Base-by-base conservation (phyloP, 305 asterid species). In the Fraxinus sp. region DNA sequence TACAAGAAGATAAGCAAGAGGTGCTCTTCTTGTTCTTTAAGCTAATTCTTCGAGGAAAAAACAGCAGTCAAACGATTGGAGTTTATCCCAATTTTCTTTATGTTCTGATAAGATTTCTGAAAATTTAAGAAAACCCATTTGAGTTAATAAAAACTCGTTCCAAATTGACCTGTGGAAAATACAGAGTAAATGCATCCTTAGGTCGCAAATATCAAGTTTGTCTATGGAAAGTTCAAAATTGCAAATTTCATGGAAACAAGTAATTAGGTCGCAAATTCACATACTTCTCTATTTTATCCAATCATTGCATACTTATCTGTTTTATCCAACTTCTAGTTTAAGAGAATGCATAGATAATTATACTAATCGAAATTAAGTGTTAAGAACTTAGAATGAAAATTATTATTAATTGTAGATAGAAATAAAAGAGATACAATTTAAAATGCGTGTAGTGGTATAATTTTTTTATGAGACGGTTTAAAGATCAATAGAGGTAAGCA, bases 91-190 rank as follows among this genome's bases (percentile, higher is more conserved):
- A 68, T 46, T 14, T 3, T 76, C 37, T 18, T 43, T 37, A 62
- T 26, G 72, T 73, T 43, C 77, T 30, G 82, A 80, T 82, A 35
- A 82, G 88, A 81, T 80, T 85, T 82, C 86, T 39, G 43, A 81
- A 78, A 80, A 7, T 9, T 14, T 57, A 52, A 82, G 84, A 62
- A 74, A 78, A 41, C 79, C 83, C 75, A 55, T 32, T 77, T 35
- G 49, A 46, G 62, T 70, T 55, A 52, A 24, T 24, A 11, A 32
- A 35, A n/a, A 3, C 16, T 9, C 36, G 28, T 52, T 36, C 57
- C 16, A 26, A 62, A 36, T 66, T 28, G 41, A 62, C 41, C 9
- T n/a, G n/a, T n/a, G 20, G 5, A 18, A 49, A 49, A 49, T 16
- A 49, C 59, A 49, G 3, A 14, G 18, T 49, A 49, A 49, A 49